Percentiles rank a stretch among this genome's conserved stretches.
Conservation (phyloP, 805 yeast species). For the Zygotorulaspora chibaensis region DNA sequence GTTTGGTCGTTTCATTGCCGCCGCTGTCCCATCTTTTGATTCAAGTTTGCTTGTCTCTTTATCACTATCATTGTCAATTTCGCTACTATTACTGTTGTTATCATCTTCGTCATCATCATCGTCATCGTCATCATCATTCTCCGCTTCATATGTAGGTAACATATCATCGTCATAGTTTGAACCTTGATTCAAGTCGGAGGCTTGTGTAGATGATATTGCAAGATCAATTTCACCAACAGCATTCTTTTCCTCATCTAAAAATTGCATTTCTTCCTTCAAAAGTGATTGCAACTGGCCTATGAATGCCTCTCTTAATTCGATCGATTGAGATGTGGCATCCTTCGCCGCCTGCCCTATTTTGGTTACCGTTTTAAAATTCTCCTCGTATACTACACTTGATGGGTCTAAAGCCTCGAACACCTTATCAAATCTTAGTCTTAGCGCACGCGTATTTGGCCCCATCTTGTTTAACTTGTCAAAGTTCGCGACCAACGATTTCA, state of each 20-base stretch:
- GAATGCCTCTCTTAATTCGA: slow-evolving; percentile 27
- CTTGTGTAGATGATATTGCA: slow-evolving; percentile 25
- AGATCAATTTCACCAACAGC: slow-evolving; percentile 28
- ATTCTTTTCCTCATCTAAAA: slow-evolving; percentile 30
- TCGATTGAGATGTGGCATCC: slow-evolving; percentile 28
- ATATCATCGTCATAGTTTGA: slow-evolving; percentile 17
- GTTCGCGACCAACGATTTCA: slow-evolving; percentile 27
- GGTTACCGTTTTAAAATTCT: slow-evolving; percentile 31
- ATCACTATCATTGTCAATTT: slow-evolving; percentile 22
- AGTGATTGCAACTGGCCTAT: slow-evolving; percentile 25
- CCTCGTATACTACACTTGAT: slow-evolving; percentile 27
- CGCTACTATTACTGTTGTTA: slow-evolving; percentile 2
- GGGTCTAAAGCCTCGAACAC: slow-evolving; percentile 28
- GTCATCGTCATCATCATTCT: slow-evolving; percentile 21
- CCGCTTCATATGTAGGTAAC: slow-evolving; percentile 31
- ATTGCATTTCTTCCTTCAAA: slow-evolving; percentile 25
- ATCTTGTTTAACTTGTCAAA: slow-evolving; percentile 22
- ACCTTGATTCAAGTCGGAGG: slow-evolving; percentile 8
- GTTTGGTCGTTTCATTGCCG: slow-evolving; percentile 7
- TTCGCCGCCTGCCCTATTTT: slow-evolving; percentile 31
- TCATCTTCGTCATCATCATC: slow-evolving; percentile 20
- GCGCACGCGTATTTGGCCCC: slow-evolving; percentile 23
- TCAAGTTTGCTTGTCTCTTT: slow-evolving; percentile 13
- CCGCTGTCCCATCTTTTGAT: neutral
- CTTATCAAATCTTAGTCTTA: slow-evolving; percentile 29